Evolutionary conservation across 23 red algal genomes (phyloP).

Genomic region (Gracilaria gracilis): DNA sequence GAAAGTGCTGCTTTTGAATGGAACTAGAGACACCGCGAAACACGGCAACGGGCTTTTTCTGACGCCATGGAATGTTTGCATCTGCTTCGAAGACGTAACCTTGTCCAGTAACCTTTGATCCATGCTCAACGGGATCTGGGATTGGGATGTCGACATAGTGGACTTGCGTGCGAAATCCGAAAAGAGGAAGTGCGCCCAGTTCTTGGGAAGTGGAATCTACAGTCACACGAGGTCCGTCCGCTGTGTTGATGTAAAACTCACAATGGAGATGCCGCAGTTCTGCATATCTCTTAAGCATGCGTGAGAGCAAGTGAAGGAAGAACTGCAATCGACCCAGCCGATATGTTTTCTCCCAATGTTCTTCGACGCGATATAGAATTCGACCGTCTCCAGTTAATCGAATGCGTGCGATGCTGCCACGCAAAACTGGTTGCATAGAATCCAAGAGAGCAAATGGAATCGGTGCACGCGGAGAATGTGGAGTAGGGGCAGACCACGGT

Average conservation of each 20-base stretch:
- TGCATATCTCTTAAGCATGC: constrained; percentile 42
- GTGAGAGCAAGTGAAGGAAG: constrained; percentile 53
- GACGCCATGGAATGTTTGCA: background rate
- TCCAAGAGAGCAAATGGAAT: constrained; percentile 52
- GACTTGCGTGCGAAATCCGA: constrained; percentile 75
- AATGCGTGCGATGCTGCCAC: constrained; percentile 65
- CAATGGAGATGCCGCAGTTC: constrained; percentile 40
- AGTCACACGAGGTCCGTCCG: constrained; percentile 72
- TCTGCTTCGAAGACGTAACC: constrained; percentile 25
- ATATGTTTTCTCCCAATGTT: constrained; percentile 83
- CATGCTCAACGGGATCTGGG: constrained; percentile 83
- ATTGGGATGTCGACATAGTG: constrained; percentile 78
- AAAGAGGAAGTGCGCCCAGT: constrained; percentile 72
- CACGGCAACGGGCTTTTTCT: constrained; percentile 1
- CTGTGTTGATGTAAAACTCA: constrained; percentile 79
- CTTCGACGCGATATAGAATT: constrained; percentile 72
- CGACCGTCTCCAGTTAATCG: constrained; percentile 51
- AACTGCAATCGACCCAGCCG: constrained; percentile 73
- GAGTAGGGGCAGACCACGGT: constrained; percentile 62
- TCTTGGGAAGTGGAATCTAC: constrained; percentile 68
- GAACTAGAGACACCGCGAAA: constrained; percentile 40
- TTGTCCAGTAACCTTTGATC: constrained; percentile 62
- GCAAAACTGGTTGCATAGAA: constrained; percentile 50
- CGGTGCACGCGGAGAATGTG: background rate
- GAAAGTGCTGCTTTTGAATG: constrained; percentile 49